Conservation (phyloP, 2,329 filamentous ascomycete genomes). For the Xylaria sp. region DNA sequence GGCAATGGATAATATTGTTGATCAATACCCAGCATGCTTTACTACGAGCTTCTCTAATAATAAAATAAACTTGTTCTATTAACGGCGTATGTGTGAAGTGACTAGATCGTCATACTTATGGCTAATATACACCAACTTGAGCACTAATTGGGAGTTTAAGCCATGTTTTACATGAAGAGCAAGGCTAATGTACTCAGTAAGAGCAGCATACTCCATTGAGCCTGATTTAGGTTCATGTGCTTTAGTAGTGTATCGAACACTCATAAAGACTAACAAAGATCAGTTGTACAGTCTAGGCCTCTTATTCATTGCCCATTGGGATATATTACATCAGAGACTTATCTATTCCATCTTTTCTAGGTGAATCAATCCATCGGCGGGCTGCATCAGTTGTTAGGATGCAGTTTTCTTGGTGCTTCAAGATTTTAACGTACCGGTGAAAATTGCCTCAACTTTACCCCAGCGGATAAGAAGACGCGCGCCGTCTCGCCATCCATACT, state of each 20-base stretch:
- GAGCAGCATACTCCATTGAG: not conserved
- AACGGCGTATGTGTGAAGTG: not conserved
- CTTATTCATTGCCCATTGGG: not conserved
- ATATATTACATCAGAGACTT: not conserved
- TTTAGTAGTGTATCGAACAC: slow-evolving; percentile 1
- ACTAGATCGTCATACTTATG: not conserved
- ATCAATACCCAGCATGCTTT: slow-evolving; percentile 43
- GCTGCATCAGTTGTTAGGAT: slow-evolving; percentile 50
- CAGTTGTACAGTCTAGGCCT: no score
- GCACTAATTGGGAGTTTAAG: not conserved
- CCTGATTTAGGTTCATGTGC: not conserved
- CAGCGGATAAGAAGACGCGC: slow-evolving; percentile 82
- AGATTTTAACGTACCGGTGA: slow-evolving; percentile 71
- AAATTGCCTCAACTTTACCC: slow-evolving; percentile 88
- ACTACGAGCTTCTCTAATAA: slow-evolving; percentile 48
- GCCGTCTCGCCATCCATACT: slow-evolving; percentile 92
- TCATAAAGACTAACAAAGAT: not conserved
- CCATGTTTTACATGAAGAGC: not conserved
- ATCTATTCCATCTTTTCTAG: slow-evolving; percentile 55
- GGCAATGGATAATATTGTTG: slow-evolving; percentile 42
- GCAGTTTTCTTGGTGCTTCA: not conserved
- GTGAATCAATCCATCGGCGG: slow-evolving; percentile 64
- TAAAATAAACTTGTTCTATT: slow-evolving; percentile 41
- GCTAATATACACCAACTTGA: not conserved
- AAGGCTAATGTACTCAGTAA: not conserved